These are phyloP conservation scores for Fusarium sp. DNA, from an alignment of 2,329 filamentous ascomycete genomes.

Conservation along the genomic window DNA sequence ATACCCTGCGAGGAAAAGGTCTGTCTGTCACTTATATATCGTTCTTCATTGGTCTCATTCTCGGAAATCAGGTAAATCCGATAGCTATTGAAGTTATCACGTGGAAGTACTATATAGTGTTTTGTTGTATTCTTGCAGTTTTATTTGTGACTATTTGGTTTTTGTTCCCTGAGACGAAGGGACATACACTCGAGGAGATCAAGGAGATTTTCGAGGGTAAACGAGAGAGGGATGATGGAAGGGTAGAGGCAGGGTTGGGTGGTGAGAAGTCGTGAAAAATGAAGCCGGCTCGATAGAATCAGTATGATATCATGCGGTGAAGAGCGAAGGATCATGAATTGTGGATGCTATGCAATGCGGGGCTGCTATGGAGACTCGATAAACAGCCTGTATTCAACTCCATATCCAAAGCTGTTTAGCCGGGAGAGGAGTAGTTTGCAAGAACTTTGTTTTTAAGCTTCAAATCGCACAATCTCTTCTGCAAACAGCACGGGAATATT, in stretches of 20 bases:
- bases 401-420: background rate
- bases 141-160: slow-evolving; percentile 22
- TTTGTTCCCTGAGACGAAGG: slow-evolving; percentile 31
- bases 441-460: too few relatives aligned
- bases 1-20: slow-evolving; percentile 21
- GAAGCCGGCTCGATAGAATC: too few relatives aligned
- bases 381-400: background rate
- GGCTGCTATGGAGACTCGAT: background rate
- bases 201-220: slow-evolving; percentile 18
- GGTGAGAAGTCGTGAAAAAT: background rate
- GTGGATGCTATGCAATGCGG: background rate
- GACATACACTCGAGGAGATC: slow-evolving; percentile 29
- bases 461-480: too few relatives aligned
- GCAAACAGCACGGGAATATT: too few relatives aligned
- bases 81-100: slow-evolving; percentile 23
- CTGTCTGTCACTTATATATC: background rate
- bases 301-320: background rate
- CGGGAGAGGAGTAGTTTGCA: background rate
- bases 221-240: background rate
- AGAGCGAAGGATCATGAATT: background rate
- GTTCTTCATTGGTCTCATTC: background rate
- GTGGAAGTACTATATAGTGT: slow-evolving; percentile 34
- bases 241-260: background rate
- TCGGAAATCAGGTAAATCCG: slow-evolving; percentile 17
- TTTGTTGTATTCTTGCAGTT: slow-evolving; percentile 13